These are phyloP conservation scores for Elymus sibiricus DNA, from an alignment of 176 grass and related monocot genomes.

Conservation along the genomic window DNA sequence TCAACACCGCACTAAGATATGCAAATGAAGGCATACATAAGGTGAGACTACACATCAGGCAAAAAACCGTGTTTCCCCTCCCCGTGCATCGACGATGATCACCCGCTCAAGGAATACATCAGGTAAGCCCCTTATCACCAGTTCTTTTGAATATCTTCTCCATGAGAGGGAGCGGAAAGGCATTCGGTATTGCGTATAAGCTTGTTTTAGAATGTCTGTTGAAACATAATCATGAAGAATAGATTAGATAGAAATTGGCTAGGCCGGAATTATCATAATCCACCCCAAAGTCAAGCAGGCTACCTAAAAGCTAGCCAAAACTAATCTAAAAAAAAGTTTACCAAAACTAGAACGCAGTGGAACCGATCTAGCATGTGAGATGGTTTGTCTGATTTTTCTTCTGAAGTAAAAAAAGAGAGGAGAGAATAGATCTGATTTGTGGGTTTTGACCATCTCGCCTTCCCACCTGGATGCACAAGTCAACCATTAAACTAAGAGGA, in stretches of 20 bases:
- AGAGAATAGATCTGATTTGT: neutral
- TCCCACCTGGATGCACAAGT: conserved; percentile 14
- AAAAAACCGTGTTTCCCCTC: too few species aligned
- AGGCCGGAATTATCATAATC: neutral
- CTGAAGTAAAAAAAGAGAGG: neutral
- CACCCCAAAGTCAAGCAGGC: neutral
- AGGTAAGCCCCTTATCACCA: too few species aligned
- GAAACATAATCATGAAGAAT: neutral
- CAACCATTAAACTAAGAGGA: conserved; percentile 27
- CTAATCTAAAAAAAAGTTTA: neutral
- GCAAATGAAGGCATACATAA: too few species aligned
- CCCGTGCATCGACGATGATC: too few species aligned
- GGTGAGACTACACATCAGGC: too few species aligned
- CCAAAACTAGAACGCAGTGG: neutral
- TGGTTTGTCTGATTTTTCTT: neutral
- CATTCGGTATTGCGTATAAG: too few species aligned
- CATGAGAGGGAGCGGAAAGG: too few species aligned
- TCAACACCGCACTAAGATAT: too few species aligned
- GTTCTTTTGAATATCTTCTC: too few species aligned
- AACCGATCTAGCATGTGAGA: neutral
- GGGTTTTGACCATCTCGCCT: neutral
- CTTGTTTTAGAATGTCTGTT: too few species aligned
- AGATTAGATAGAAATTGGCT: neutral
- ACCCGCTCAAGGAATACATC: too few species aligned
- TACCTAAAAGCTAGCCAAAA: neutral